Evolutionary conservation across 257 asterid genomes (phyloP).

Genomic region (Jacaranda copaia): DNA sequence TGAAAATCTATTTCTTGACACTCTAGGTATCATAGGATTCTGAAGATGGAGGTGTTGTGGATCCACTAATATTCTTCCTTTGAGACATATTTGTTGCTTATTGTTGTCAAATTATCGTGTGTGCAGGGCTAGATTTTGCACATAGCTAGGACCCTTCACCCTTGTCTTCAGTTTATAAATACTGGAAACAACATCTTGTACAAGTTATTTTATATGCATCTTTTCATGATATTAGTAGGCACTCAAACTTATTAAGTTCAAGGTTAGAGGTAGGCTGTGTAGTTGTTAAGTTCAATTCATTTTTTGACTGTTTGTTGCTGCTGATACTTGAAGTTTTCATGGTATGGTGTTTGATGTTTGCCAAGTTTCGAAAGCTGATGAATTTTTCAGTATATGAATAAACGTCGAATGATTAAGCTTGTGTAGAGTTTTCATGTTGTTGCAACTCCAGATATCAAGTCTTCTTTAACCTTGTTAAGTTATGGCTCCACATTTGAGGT

Average conservation of each 20-base stretch:
- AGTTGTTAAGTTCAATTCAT: too few species aligned
- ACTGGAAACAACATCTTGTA: too few species aligned
- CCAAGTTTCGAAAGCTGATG: not conserved
- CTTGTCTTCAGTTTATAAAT: not conserved
- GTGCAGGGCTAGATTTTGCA: too few species aligned
- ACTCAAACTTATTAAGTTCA: too few species aligned
- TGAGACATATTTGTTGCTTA: not conserved
- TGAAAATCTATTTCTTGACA: not conserved
- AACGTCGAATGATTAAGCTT: not conserved
- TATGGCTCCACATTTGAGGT: not conserved
- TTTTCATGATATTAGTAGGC: too few species aligned
- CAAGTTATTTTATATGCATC: too few species aligned
- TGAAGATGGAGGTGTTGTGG: not conserved
- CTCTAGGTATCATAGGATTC: conserved; percentile 5
- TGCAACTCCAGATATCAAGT: not conserved
- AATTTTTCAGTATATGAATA: not conserved
- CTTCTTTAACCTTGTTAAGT: not conserved
- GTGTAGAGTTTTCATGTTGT: not conserved
- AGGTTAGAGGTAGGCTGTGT: too few species aligned
- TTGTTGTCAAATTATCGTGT: not conserved
- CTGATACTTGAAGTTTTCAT: not conserved
- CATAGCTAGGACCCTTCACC: not conserved
- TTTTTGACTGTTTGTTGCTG: too few species aligned
- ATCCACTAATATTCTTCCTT: not conserved
- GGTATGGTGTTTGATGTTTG: not conserved